Evolutionary conservation across 2,329 filamentous ascomycete genomes (phyloP).

Genomic region (Corinectria fuckeliana): DNA sequence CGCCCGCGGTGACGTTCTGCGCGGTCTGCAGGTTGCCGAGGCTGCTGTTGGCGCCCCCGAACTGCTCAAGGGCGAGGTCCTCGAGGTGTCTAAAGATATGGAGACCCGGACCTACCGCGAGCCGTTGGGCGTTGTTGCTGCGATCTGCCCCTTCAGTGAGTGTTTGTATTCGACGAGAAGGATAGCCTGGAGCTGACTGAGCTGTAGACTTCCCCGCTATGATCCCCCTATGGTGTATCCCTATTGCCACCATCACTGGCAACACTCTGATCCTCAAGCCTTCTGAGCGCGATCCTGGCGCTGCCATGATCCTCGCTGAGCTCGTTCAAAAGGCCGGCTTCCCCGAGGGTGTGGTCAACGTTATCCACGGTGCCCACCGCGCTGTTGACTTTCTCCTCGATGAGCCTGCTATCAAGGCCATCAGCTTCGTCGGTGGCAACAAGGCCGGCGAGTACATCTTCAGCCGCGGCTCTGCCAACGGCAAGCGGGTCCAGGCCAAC

Average conservation of each 20-base stretch:
- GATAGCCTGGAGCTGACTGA: constrained; percentile 15
- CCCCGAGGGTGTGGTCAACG: constrained; percentile 81
- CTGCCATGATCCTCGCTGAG: constrained; percentile 85
- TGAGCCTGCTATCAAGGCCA: constrained; percentile 83
- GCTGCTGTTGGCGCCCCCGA: constrained; percentile 81
- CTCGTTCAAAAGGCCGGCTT: constrained; percentile 81
- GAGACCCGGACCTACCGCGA: constrained; percentile 84
- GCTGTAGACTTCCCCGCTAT: constrained; percentile 83
- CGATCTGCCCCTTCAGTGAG: constrained; percentile 87
- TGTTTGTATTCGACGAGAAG: constrained; percentile 18
- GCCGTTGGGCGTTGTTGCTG: constrained; percentile 80
- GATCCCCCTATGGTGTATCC: constrained; percentile 92
- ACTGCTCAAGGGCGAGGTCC: constrained; percentile 80
- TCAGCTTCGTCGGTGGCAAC: constrained; percentile 87
- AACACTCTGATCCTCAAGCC: constrained; percentile 88
- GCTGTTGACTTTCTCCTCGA: constrained; percentile 89
- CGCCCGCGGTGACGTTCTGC: constrained; percentile 80
- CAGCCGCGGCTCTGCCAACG: constrained; percentile 77
- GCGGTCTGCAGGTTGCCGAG: constrained; percentile 85
- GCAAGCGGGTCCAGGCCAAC: constrained; percentile 89
- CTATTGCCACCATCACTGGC: constrained; percentile 81
- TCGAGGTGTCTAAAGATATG: constrained; percentile 90
- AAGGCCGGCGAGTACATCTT: constrained; percentile 91
- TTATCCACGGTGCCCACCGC: constrained; percentile 80
- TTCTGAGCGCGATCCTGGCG: constrained; percentile 83